Evolutionary conservation across 2,329 filamentous ascomycete genomes (phyloP).

Genomic region (Paraphaeosphaeria minitans): DNA sequence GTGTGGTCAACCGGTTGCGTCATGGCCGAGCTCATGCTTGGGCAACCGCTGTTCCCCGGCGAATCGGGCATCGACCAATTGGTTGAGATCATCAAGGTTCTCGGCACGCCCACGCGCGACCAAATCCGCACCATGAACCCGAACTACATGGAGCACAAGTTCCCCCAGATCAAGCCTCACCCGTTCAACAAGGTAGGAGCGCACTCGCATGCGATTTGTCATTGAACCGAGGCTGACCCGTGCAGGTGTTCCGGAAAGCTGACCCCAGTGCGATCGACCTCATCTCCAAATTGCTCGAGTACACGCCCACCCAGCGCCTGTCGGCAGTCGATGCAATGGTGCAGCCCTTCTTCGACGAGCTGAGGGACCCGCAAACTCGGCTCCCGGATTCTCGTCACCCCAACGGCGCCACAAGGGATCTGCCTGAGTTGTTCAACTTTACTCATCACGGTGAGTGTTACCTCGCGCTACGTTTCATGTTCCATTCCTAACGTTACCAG

Average conservation of each 20-base stretch:
- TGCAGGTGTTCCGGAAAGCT: conserved; percentile 90
- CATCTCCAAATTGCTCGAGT: conserved; percentile 91
- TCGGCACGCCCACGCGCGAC: conserved; percentile 94
- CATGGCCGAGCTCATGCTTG: conserved; percentile 99
- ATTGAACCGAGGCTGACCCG: conserved; percentile 11
- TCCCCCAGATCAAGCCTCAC: conserved; percentile 99
- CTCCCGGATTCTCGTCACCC: conserved; percentile 93
- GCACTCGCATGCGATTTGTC: neutral
- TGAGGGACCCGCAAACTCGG: conserved; percentile 87
- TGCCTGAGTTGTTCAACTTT: conserved; percentile 92
- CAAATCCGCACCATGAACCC: conserved; percentile 99
- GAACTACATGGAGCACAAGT: conserved; percentile 99
- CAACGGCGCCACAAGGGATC: conserved; percentile 76
- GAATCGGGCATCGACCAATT: conserved; percentile 98
- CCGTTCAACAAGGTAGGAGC: conserved; percentile 84
- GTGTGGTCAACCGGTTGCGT: conserved; percentile 99
- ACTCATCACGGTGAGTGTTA: conserved; percentile 79
- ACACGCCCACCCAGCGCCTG: conserved; percentile 94
- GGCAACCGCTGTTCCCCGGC: conserved; percentile 95
- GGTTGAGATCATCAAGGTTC: conserved; percentile 98
- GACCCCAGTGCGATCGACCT: conserved; percentile 91
- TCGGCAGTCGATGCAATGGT: conserved; percentile 96
- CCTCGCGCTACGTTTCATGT: neutral
- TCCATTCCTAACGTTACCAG: conserved; percentile 54
- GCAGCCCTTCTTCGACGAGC: conserved; percentile 97